Conservation (phyloP, 768 basidiomycete genomes). For the Calvatia gigantea region DNA sequence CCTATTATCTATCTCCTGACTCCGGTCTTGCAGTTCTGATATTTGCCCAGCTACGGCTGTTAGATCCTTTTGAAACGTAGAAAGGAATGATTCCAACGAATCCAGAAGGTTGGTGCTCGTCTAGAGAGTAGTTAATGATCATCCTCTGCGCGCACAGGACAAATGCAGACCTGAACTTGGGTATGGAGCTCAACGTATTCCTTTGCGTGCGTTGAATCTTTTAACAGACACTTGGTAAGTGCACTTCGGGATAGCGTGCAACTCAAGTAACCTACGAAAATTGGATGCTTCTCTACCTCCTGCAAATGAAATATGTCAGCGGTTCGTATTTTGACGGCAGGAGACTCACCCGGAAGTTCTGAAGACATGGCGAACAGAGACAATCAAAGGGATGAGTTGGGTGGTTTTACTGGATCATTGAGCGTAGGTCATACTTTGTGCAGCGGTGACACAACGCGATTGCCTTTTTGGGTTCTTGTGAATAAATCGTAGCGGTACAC, state of each 20-base stretch:
- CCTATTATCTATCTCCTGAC: slow-evolving; percentile 85
- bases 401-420: too few relatives aligned
- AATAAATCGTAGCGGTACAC: not conserved
- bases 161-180: slow-evolving; percentile 69
- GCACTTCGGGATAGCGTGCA: not conserved
- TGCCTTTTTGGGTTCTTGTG: not conserved
- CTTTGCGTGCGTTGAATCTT: slow-evolving; percentile 27
- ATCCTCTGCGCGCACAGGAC: not conserved
- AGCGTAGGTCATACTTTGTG: too few relatives aligned
- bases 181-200: slow-evolving; percentile 89
- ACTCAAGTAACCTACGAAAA: slow-evolving; percentile 24
- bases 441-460: not conserved
- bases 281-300: slow-evolving; percentile 2
- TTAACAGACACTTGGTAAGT: not conserved
- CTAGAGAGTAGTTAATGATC: slow-evolving; percentile 36
- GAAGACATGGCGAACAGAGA: not conserved
- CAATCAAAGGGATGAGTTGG: not conserved
- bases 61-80: slow-evolving; percentile 93
- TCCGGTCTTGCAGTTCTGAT: slow-evolving; percentile 86
- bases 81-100: slow-evolving; percentile 87
- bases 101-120: slow-evolving; percentile 83
- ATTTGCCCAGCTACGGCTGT: slow-evolving; percentile 96
- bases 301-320: not conserved
- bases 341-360: not conserved
- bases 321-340: not conserved